These are phyloP conservation scores for Malassezia cuniculi DNA, from an alignment of 1,284 basidiomycete species.

Conservation along the genomic window DNA sequence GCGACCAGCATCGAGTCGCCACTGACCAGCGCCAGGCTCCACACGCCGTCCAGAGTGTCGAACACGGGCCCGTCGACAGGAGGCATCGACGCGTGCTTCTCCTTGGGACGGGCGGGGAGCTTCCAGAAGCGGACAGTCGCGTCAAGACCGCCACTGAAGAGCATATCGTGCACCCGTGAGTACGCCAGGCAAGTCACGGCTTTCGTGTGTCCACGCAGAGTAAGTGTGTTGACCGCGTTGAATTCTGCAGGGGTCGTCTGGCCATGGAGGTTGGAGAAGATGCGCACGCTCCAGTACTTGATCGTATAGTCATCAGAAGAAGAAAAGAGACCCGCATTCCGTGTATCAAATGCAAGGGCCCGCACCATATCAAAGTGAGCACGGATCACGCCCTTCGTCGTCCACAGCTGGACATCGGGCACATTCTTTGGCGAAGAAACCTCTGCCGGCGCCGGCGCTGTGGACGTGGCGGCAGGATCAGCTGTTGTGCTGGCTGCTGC, in stretches of 20 bases:
- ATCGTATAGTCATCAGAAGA: slow-evolving; percentile 90
- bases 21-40: slow-evolving; percentile 62
- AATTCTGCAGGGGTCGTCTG: slow-evolving; percentile 12
- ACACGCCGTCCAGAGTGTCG: slow-evolving; percentile 75
- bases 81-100: slow-evolving; percentile 57
- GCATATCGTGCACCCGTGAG: slow-evolving; percentile 58
- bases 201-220: slow-evolving; percentile 80
- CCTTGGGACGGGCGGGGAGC: slow-evolving; percentile 45
- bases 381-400: slow-evolving; percentile 29
- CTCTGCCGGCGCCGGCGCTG: slow-evolving; percentile 12
- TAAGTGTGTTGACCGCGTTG: slow-evolving; percentile 52
- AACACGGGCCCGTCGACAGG: slow-evolving; percentile 56
- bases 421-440: slow-evolving; percentile 2
- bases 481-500: too few species aligned
- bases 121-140: slow-evolving; percentile 84
- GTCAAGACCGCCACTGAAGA: slow-evolving; percentile 86
- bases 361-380: slow-evolving; percentile 89
- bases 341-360: slow-evolving; percentile 70
- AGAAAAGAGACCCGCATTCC: slow-evolving; percentile 66
- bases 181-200: slow-evolving; percentile 78
- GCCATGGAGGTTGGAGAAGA: too few species aligned
- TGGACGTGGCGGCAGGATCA: too few species aligned
- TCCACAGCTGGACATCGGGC: slow-evolving; percentile 35
- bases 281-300: slow-evolving; percentile 75
- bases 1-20: slow-evolving; percentile 58